These are phyloP conservation scores for Fraxinus floribunda DNA, from an alignment of 305 asterid species.

Conservation along the genomic window DNA sequence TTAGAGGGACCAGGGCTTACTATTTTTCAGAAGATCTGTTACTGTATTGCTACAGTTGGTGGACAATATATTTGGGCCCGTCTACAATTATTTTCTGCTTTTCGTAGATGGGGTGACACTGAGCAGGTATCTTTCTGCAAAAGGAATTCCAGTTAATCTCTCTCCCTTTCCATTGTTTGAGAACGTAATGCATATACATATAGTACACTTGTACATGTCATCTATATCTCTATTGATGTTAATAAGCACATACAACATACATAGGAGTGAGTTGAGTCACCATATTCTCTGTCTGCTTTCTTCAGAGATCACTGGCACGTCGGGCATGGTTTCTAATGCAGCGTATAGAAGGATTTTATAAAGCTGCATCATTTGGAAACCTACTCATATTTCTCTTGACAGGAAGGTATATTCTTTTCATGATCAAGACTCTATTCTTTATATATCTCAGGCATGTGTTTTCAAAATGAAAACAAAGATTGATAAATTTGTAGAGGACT, in stretches of 20 bases:
- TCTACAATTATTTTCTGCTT: conserved; percentile 90
- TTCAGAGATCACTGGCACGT: conserved; percentile 79
- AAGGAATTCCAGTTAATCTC: background rate
- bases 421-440: background rate
- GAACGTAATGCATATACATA: background rate
- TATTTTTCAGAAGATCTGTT: conserved; percentile 81
- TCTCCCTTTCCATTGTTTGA: background rate
- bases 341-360: conserved; percentile 80
- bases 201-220: background rate
- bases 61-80: conserved; percentile 94
- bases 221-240: background rate
- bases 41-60: conserved; percentile 88
- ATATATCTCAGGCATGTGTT: background rate
- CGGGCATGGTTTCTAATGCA: conserved; percentile 78
- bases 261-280: background rate
- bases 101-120: conserved; percentile 97
- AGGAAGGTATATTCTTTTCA: conserved; percentile 59
- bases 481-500: background rate
- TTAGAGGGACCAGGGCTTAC: conserved; percentile 92
- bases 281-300: background rate
- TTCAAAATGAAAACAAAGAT: conserved; percentile 4
- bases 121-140: conserved; percentile 60
- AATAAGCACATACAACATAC: background rate
- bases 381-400: conserved; percentile 81
- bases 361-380: conserved; percentile 87